These are phyloP conservation scores for Aureobasidium sp. DNA, from an alignment of 2,329 filamentous ascomycete genomes.

Conservation along the genomic window DNA sequence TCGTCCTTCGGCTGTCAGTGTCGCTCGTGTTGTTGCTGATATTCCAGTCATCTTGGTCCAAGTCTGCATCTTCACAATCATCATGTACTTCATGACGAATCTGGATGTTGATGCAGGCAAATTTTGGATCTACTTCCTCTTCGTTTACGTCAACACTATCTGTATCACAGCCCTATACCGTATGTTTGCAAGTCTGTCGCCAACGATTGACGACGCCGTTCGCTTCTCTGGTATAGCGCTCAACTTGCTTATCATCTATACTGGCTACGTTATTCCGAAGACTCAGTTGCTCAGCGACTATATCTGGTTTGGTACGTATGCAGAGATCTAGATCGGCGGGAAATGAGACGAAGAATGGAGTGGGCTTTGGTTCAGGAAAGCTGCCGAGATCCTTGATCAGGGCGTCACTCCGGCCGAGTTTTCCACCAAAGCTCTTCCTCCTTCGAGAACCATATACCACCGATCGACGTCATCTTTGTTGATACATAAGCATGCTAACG, in stretches of 20 bases:
- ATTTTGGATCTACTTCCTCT: constrained; percentile 60
- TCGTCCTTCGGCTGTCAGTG: constrained; percentile 57
- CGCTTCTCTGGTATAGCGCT: constrained; percentile 56
- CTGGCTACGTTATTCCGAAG: constrained; percentile 63
- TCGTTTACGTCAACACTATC: constrained; percentile 57
- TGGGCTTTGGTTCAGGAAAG: too few species aligned
- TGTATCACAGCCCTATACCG: constrained; percentile 59
- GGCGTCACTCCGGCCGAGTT: too few species aligned
- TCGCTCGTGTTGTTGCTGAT: constrained; percentile 57
- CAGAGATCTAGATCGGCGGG: too few species aligned
- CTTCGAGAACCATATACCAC: too few species aligned
- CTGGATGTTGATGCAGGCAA: constrained; percentile 54
- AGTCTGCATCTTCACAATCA: constrained; percentile 53
- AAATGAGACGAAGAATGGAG: too few species aligned
- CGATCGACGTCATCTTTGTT: too few species aligned
- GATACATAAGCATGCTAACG: too few species aligned
- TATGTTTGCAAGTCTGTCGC: constrained; percentile 58
- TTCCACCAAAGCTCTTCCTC: too few species aligned
- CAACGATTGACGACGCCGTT: constrained; percentile 59
- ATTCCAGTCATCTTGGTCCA: constrained; percentile 54
- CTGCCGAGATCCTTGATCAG: too few species aligned
- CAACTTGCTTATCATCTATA: constrained; percentile 57
- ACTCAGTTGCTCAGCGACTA: constrained; percentile 51
- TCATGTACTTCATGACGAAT: constrained; percentile 60
- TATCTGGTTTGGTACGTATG: constrained; percentile 64